A percentile compares a stretch with the other conserved stretches of the same genome.
phyloP scores from a whole-genome alignment of 2,329 filamentous ascomycete species.

The Colletotrichum lini region DNA sequence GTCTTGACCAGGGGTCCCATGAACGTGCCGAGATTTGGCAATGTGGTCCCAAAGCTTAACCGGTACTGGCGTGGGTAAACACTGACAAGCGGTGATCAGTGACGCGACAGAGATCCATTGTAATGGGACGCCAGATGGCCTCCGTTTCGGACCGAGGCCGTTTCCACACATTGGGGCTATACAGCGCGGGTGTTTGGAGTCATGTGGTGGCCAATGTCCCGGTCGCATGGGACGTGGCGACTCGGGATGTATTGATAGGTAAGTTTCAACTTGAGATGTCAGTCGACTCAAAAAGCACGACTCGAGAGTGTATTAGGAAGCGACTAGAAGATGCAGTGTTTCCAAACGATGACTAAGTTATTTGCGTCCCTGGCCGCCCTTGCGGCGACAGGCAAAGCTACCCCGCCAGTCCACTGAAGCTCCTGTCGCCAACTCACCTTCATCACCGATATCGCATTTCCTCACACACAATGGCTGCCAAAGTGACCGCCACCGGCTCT shows the following conservation, averaged over 20 bases:
- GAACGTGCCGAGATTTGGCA: background rate
- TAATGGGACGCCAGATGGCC: background rate
- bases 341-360: constrained; percentile 1
- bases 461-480: constrained; percentile 48
- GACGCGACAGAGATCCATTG: background rate
- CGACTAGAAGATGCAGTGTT: too few relatives aligned
- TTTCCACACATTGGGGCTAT: background rate
- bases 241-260: too few relatives aligned
- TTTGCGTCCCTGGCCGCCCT: background rate
- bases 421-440: background rate
- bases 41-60: constrained; percentile 18
- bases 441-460: background rate
- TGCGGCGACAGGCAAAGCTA: background rate
- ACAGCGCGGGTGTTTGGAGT: background rate
- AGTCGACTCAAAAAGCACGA: background rate
- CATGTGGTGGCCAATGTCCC: background rate
- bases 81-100: too few relatives aligned
- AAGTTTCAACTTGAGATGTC: background rate
- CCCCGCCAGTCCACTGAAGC: constrained; percentile 12
- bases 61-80: constrained; percentile 6
- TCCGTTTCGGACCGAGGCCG: constrained; percentile 6
- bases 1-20: constrained; percentile 4
- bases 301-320: background rate
- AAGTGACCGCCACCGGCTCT: constrained; percentile 60
- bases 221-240: background rate